These are phyloP conservation scores for Candolleomyces efflorescens DNA, from an alignment of 768 basidiomycete genomes.

Conservation along the genomic window DNA sequence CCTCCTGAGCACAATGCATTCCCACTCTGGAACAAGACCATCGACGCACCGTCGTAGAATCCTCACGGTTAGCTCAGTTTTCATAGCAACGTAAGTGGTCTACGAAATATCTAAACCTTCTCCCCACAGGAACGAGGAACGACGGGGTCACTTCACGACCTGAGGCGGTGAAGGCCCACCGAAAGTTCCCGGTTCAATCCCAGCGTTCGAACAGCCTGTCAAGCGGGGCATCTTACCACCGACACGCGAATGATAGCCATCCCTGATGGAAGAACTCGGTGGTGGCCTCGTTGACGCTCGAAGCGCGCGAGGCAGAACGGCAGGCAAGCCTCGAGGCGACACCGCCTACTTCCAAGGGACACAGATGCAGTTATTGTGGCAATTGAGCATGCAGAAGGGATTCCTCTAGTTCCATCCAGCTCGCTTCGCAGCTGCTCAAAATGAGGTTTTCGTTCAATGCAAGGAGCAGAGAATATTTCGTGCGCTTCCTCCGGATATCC, in stretches of 20 bases:
- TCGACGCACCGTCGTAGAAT: neutral
- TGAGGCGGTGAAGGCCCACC: neutral
- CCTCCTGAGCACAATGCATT: conserved; percentile 14
- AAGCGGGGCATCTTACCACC: no score
- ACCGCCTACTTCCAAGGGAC: neutral
- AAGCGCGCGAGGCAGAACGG: no score
- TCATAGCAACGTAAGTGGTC: conserved; percentile 13
- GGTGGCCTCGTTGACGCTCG: no score
- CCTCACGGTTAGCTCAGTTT: neutral
- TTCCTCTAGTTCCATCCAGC: conserved; percentile 34
- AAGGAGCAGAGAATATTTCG: conserved; percentile 40
- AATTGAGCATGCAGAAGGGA: neutral
- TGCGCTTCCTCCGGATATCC: conserved; percentile 31
- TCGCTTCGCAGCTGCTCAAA: conserved; percentile 42
- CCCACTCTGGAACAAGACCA: conserved; percentile 22
- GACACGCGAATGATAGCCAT: no score
- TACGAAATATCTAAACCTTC: no score
- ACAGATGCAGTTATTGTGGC: neutral
- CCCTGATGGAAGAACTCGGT: no score
- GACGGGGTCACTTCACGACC: no score
- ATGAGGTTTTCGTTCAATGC: conserved; percentile 49
- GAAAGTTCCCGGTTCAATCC: no score
- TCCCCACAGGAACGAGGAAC: no score
- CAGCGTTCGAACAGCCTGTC: no score
- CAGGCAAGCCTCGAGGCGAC: neutral